phyloP scores from a whole-genome alignment of 192 early-diverging fungal genomes.

The Coemansia sp. region DNA sequence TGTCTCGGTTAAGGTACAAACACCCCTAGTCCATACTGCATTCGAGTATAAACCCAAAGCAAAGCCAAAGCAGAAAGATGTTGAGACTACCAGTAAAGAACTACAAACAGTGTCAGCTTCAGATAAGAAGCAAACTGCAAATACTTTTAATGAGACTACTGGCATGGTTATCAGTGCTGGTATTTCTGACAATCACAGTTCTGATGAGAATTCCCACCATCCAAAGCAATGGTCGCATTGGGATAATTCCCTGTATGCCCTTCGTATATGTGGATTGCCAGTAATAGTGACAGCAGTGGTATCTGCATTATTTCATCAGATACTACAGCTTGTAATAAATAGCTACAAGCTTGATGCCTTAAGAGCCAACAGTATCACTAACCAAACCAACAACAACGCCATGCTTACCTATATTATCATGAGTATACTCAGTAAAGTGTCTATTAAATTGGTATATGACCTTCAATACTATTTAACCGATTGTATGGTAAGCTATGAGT shows the following conservation, averaged over 20 bases:
- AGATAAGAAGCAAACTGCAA: background rate
- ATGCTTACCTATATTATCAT: background rate
- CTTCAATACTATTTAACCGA: background rate
- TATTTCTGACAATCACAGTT: background rate
- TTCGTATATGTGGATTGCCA: constrained; percentile 14
- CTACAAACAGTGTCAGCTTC: background rate
- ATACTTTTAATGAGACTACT: background rate
- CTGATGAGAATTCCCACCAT: background rate
- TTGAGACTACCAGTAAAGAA: background rate
- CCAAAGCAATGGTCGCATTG: constrained; percentile 24
- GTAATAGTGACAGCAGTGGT: background rate
- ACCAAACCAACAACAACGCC: background rate
- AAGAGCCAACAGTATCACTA: background rate
- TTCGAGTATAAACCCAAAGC: constrained; percentile 16
- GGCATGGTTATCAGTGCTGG: too few relatives aligned
- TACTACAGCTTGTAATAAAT: background rate
- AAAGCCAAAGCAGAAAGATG: constrained; percentile 7
- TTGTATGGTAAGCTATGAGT: background rate
- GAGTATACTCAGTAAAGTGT: background rate
- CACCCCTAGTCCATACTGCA: constrained; percentile 28
- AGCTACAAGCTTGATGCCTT: background rate
- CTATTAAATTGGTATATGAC: background rate
- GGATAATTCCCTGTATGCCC: constrained; percentile 55
- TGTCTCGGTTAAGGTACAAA: constrained; percentile 48
- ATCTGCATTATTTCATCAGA: background rate